Evolutionary conservation across 2,329 filamentous ascomycete species (phyloP).

Genomic region (Stagonosporopsis chrysanthemi): DNA sequence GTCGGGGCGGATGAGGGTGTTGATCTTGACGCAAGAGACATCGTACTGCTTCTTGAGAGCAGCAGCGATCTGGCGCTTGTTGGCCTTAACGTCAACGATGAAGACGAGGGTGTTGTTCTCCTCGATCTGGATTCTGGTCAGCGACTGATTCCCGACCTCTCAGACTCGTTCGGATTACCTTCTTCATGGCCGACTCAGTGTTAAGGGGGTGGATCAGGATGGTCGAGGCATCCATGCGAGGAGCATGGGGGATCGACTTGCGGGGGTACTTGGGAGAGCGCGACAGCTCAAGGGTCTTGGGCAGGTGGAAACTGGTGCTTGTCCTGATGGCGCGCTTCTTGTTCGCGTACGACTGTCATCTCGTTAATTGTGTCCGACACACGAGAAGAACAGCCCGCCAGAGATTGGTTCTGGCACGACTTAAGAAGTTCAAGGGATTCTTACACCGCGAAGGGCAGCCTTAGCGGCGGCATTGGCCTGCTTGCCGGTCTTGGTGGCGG

Average conservation of each 20-base stretch:
- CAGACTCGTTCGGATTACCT: constrained; percentile 49
- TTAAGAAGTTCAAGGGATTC: constrained; percentile 55
- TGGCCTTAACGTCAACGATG: constrained; percentile 88
- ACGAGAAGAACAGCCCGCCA: constrained; percentile 59
- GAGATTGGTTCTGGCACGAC: constrained; percentile 60
- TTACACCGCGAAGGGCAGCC: constrained; percentile 94
- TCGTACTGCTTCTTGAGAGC: constrained; percentile 99
- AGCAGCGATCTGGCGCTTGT: constrained; percentile 99
- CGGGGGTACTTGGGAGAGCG: constrained; percentile 95
- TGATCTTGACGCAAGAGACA: constrained; percentile 98
- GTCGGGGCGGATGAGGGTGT: constrained; percentile 97
- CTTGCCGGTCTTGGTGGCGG: constrained; percentile 68
- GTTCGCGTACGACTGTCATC: constrained; percentile 71
- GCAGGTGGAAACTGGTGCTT: constrained; percentile 95
- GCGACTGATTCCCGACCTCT: background rate
- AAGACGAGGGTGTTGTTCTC: constrained; percentile 99
- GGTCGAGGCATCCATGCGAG: constrained; percentile 96
- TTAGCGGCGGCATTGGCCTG: constrained; percentile 95
- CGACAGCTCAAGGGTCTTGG: constrained; percentile 93
- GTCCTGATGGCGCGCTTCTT: constrained; percentile 92
- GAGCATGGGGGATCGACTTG: constrained; percentile 88
- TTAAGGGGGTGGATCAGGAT: constrained; percentile 97
- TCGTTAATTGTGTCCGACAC: constrained; percentile 50
- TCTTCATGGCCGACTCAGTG: constrained; percentile 99
- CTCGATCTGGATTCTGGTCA: constrained; percentile 70